Evolutionary conservation across 192 early-diverging fungal genomes (phyloP).

Genomic region (Pilaira anomala): DNA sequence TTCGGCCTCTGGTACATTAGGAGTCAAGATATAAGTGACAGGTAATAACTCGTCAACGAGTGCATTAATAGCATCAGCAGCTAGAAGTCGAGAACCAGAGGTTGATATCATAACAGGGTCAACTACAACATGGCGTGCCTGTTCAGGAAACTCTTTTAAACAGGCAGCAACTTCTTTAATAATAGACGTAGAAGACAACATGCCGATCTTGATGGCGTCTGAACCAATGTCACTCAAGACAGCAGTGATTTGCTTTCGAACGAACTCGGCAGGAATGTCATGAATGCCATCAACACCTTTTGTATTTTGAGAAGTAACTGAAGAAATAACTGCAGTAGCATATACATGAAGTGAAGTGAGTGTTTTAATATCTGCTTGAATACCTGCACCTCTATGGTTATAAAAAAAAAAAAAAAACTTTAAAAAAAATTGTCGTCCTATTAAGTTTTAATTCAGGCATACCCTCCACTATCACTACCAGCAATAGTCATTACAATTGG

Average conservation of each 20-base stretch:
- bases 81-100: slow-evolving; percentile 61
- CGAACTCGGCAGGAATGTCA: slow-evolving; percentile 57
- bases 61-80: slow-evolving; percentile 54
- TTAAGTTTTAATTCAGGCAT: no score
- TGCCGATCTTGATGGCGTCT: slow-evolving; percentile 76
- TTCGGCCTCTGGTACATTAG: slow-evolving; percentile 84
- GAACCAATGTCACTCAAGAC: slow-evolving; percentile 77
- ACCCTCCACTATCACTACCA: slow-evolving; percentile 67
- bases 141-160: slow-evolving; percentile 38
- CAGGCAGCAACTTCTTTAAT: slow-evolving; percentile 55
- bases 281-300: slow-evolving; percentile 69
- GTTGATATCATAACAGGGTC: slow-evolving; percentile 91
- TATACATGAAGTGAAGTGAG: slow-evolving; percentile 70
- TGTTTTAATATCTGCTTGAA: slow-evolving; percentile 91
- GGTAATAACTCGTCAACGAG: slow-evolving; percentile 62
- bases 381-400: slow-evolving; percentile 56
- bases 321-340: slow-evolving; percentile 73
- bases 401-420: neutral
- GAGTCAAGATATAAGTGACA: slow-evolving; percentile 69
- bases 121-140: slow-evolving; percentile 53
- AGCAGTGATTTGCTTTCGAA: slow-evolving; percentile 62
- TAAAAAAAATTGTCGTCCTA: neutral
- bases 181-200: slow-evolving; percentile 65
- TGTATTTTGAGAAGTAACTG: slow-evolving; percentile 86
- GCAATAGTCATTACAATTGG: slow-evolving; percentile 54